Evolutionary conservation across 352 stramenopile species (phyloP).

Genomic region (Phytophthora pinifolia): DNA sequence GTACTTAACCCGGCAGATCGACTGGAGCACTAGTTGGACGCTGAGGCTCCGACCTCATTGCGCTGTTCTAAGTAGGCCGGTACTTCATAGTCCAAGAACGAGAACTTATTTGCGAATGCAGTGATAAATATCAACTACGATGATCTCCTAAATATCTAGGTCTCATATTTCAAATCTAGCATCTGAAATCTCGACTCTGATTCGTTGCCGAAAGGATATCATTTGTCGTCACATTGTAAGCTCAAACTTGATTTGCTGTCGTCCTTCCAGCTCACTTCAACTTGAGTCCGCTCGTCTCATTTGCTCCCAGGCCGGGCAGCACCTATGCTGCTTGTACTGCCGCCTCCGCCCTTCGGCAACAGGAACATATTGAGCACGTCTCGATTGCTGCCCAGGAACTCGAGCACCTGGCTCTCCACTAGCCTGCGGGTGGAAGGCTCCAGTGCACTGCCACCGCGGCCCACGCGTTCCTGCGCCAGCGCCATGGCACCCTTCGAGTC

Average conservation of each 20-base stretch:
- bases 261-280: slow-evolving; percentile 3
- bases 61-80: too few species aligned
- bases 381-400: slow-evolving; percentile 73
- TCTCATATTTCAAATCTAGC: too few species aligned
- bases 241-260: slow-evolving; percentile 22
- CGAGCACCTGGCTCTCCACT: slow-evolving; percentile 76
- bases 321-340: too few species aligned
- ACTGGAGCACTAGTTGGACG: too few species aligned
- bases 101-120: too few species aligned
- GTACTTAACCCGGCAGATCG: too few species aligned
- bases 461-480: slow-evolving; percentile 66
- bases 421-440: slow-evolving; percentile 71
- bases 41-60: too few species aligned
- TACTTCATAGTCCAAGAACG: too few species aligned
- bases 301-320: slow-evolving; percentile 17
- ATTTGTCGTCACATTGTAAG: slow-evolving; percentile 17
- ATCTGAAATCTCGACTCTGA: not conserved
- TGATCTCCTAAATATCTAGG: too few species aligned
- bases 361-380: slow-evolving; percentile 86
- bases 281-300: slow-evolving; percentile 7
- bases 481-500: slow-evolving; percentile 64
- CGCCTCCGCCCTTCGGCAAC: slow-evolving; percentile 41
- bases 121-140: too few species aligned
- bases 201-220: slow-evolving; percentile 2
- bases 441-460: slow-evolving; percentile 52